These are phyloP conservation scores for Fragaria vesca DNA, from an alignment of 306 rosid genomes.

Conservation along the genomic window DNA sequence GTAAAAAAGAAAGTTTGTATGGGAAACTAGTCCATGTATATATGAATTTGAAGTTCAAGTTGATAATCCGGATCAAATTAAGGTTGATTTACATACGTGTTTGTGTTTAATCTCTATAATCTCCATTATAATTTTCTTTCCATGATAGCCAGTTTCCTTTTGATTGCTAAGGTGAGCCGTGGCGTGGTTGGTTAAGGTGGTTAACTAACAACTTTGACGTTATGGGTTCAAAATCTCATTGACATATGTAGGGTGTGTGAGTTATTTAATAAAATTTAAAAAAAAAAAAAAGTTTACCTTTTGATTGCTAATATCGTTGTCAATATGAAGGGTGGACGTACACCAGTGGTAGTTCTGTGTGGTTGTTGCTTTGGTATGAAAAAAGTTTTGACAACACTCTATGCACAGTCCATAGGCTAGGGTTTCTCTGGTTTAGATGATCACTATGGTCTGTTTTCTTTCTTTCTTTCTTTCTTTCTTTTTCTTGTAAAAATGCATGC, in stretches of 20 bases:
- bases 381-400: neutral
- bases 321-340: neutral
- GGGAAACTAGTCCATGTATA: too few species aligned
- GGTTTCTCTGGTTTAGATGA: neutral
- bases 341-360: neutral
- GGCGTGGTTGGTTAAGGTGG: too few species aligned
- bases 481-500: neutral
- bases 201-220: too few species aligned
- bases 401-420: neutral
- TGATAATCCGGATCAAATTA: too few species aligned
- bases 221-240: too few species aligned
- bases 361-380: neutral
- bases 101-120: too few species aligned
- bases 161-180: neutral
- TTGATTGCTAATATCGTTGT: neutral
- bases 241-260: too few species aligned
- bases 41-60: too few species aligned
- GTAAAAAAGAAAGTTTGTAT: too few species aligned
- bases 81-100: too few species aligned
- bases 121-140: too few species aligned
- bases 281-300: neutral
- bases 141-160: neutral
- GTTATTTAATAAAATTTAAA: too few species aligned
- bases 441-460: neutral
- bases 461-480: neutral